phyloP scores from a whole-genome alignment of 2,329 filamentous ascomycete genomes.

The Pleoardoris graminearum region DNA sequence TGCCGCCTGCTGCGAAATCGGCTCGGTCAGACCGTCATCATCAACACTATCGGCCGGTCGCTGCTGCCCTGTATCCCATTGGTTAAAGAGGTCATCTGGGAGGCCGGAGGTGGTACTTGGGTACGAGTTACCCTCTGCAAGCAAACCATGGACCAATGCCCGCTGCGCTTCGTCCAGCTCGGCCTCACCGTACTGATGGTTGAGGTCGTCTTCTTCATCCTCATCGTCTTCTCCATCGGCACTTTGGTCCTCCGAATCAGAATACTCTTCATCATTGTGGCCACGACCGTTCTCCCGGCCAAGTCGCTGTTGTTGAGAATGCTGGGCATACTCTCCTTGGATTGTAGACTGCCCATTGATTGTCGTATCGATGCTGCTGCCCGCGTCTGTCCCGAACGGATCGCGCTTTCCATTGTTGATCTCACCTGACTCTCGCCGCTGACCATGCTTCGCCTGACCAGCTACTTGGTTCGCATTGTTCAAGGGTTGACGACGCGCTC shows the following conservation, averaged over 20 bases:
- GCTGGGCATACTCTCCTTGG: conserved; percentile 23
- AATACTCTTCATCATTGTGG: conserved; percentile 9
- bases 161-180: conserved; percentile 7
- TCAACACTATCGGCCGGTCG: conserved; percentile 11
- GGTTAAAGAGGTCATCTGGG: conserved; percentile 20
- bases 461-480: neutral
- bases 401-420: conserved; percentile 22
- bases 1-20: conserved; percentile 12
- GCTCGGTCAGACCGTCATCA: conserved; percentile 2
- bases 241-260: conserved; percentile 4
- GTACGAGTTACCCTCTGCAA: conserved; percentile 40
- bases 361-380: conserved; percentile 42
- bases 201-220: conserved; percentile 9
- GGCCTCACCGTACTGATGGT: conserved; percentile 4
- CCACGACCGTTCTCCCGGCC: conserved; percentile 12
- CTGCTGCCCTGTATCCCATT: conserved; percentile 16
- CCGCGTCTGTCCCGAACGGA: conserved; percentile 44
- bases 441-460: conserved; percentile 18
- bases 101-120: conserved; percentile 43
- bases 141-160: conserved; percentile 4
- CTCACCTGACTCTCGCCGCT: conserved; percentile 19
- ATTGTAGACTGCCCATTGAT: conserved; percentile 25
- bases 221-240: conserved; percentile 17
- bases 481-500: conserved; percentile 1
- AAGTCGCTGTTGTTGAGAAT: conserved; percentile 6